Evolutionary conservation across 495 filamentous ascomycete genomes (phyloP), one percentile per base, ranked within the genome.

Genomic region (Hyphodiscus hymeniophilus): DNA sequence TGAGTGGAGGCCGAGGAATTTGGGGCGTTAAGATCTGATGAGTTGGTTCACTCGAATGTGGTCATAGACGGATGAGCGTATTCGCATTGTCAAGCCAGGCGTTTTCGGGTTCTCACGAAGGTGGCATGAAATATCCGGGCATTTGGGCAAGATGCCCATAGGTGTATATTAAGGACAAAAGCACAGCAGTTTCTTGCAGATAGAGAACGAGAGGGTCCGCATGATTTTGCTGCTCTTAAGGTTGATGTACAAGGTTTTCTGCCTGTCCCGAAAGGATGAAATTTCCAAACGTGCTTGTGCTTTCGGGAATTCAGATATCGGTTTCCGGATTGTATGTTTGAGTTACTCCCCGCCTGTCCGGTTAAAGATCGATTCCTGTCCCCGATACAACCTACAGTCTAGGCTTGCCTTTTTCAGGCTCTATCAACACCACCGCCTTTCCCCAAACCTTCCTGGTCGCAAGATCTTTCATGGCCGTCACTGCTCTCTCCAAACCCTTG

Each of bases 1-100:
- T 98, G 4, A 85, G 84, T 60, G 94, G 87, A 26, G 92, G 92
- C 20, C 74, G 90, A 46, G 92, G 91, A 0, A 75, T 97, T 15
- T 96, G 89, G 86, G 90, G 91, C 4, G 85, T 94, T 21, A 81
- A 81, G 41, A 56, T 86, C 56, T 87, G 63, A 76, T 33, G 36
- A 50, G 11, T 28, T 28, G 26, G 13, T 32, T 47, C 21, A 34
- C 24, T 49, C 42, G 34, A 33, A 48, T 12, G n/a, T 18, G 23
- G 45, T 47, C 15, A 45, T 48, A 49, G 49, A 56, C 22, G 33
- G 52, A 48, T 39, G 42, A 50, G 35, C 33, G 42, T 42, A 42
- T 48, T 47, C 45, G 55, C 55, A 54, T 53, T 38, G 42, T 31
- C 40, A 43, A 54, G 47, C 55, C 38, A 42, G 55, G 50, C 55